Evolutionary conservation across 1,284 basidiomycete species (phyloP).

Genomic region (Fomes fomentarius): DNA sequence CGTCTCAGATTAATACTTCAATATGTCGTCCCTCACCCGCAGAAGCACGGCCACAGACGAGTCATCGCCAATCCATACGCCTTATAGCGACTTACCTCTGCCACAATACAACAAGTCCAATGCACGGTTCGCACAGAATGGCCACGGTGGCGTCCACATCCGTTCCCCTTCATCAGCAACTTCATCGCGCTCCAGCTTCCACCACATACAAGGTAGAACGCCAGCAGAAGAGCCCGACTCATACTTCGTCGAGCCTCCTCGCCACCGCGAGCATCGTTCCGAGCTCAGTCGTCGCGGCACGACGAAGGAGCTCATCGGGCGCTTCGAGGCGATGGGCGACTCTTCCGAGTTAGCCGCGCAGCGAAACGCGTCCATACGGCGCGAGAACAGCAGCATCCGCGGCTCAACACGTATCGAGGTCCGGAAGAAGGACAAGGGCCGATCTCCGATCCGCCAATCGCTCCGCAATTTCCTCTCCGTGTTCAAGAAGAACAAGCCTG

Average conservation of each 20-base stretch:
- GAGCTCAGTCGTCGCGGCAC: conserved; percentile 29
- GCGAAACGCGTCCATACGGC: not conserved
- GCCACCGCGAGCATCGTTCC: not conserved
- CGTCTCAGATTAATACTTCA: no score
- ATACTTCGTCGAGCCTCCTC: conserved; percentile 32
- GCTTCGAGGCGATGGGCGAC: conserved; percentile 35
- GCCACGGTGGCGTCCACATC: conserved; percentile 9
- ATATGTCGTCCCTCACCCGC: conserved; percentile 26
- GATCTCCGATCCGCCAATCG: conserved; percentile 66
- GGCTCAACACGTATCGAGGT: conserved; percentile 4
- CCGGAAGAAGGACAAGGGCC: conserved; percentile 31
- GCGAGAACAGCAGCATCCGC: not conserved
- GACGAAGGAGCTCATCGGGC: conserved; percentile 41
- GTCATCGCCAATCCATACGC: conserved; percentile 25
- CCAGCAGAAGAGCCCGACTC: conserved; percentile 22
- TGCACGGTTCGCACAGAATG: conserved; percentile 4
- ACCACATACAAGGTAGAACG: not conserved
- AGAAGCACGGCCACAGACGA: conserved; percentile 21
- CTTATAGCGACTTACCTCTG: conserved; percentile 21
- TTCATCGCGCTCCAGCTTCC: not conserved
- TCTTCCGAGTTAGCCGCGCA: conserved; percentile 1
- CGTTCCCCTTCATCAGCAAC: conserved; percentile 8
- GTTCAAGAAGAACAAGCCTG: conserved; percentile 56
- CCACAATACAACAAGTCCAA: not conserved
- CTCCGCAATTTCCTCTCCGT: conserved; percentile 66